These are phyloP conservation scores for Talaromyces sp. DNA, from an alignment of 2,329 filamentous ascomycete species.

Conservation along the genomic window DNA sequence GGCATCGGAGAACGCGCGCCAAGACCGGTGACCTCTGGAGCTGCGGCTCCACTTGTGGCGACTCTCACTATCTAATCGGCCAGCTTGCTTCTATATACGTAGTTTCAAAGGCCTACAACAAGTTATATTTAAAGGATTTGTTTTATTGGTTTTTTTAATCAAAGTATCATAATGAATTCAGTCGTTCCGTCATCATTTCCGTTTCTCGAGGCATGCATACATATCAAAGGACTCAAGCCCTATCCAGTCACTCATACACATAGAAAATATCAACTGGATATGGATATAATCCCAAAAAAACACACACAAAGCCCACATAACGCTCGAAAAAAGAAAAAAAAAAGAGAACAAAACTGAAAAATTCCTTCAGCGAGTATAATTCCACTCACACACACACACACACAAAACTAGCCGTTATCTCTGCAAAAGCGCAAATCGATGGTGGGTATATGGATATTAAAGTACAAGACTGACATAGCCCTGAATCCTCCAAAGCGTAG, in stretches of 20 bases:
- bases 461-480: conserved; percentile 1
- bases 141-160: no score
- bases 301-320: conserved; percentile 4
- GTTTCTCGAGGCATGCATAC: conserved; percentile 6
- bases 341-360: conserved; percentile 1
- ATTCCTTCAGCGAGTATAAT: conserved; percentile 7
- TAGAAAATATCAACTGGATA: conserved; percentile 1
- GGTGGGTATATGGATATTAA: conserved; percentile 7
- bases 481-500: background rate
- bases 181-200: conserved; percentile 8
- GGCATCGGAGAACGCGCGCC: background rate
- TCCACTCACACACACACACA: no score
- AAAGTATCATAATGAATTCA: background rate
- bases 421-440: conserved; percentile 7
- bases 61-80: background rate
- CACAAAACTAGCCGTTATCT: conserved; percentile 8
- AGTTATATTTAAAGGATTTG: background rate
- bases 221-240: background rate
- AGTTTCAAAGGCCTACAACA: background rate
- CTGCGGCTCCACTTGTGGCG: background rate
- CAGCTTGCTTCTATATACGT: no score
- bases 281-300: conserved; percentile 1
- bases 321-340: conserved; percentile 6
- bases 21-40: no score
- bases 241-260: conserved; percentile 8